phyloP scores from a whole-genome alignment of 2,329 filamentous ascomycete genomes.

The Sporothrix variecibatus region DNA sequence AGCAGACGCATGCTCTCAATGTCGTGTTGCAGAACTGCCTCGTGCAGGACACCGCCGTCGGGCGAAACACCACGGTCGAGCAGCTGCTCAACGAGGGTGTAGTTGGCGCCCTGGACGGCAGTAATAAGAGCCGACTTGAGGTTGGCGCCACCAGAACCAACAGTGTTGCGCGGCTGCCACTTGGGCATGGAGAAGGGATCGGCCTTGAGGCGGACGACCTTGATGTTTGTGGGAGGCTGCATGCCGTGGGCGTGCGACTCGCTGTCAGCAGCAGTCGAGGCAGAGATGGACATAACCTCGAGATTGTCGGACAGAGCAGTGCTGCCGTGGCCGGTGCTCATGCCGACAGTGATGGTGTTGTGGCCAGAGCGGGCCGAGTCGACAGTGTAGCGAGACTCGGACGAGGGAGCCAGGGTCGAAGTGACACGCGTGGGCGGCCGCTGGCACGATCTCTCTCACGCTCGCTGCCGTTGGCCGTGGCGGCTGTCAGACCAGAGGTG shows the following conservation, averaged over 20 bases:
- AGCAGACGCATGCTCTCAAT: slow-evolving; percentile 56
- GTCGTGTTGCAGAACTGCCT: slow-evolving; percentile 55
- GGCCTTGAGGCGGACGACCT: slow-evolving; percentile 52
- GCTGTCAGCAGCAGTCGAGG: slow-evolving; percentile 35
- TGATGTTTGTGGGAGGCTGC: slow-evolving; percentile 38
- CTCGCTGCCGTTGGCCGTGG: neutral
- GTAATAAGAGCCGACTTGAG: slow-evolving; percentile 52
- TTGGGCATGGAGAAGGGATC: slow-evolving; percentile 55
- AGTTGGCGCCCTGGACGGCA: slow-evolving; percentile 59
- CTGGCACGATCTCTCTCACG: neutral
- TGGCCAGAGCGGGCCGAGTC: neutral
- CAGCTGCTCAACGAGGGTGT: slow-evolving; percentile 58
- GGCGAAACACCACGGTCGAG: slow-evolving; percentile 59
- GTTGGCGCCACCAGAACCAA: slow-evolving; percentile 46
- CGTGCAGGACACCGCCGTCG: slow-evolving; percentile 53
- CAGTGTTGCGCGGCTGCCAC: slow-evolving; percentile 51
- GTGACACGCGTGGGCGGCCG: slow-evolving; percentile 22
- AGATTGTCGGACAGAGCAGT: slow-evolving; percentile 25
- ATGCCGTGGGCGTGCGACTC: slow-evolving; percentile 32
- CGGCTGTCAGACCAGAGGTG: neutral
- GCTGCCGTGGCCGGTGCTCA: slow-evolving; percentile 12
- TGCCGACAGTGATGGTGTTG: neutral
- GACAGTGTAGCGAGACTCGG: slow-evolving; percentile 25
- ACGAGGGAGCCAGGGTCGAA: slow-evolving; percentile 27
- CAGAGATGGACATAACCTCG: slow-evolving; percentile 29